Percentiles rank a stretch among this genome's conserved stretches.
Conservation (phyloP, 2,329 filamentous ascomycete genomes). For the Parafenestella ontariensis region DNA sequence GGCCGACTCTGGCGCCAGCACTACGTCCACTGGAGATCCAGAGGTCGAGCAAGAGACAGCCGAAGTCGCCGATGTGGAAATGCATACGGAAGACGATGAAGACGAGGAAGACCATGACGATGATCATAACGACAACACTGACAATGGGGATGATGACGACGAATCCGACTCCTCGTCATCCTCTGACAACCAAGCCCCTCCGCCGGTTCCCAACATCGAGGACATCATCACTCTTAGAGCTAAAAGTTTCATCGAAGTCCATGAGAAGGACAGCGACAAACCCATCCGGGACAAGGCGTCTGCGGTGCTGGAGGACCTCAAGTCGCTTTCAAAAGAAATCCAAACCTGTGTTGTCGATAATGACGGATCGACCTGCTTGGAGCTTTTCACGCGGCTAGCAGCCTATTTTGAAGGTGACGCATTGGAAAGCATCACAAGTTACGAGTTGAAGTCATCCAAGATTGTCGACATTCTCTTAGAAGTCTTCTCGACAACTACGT, state of each 20-base stretch:
- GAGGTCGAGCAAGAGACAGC: conserved; percentile 55
- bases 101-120: conserved; percentile 63
- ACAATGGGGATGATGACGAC: conserved; percentile 67
- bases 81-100: conserved; percentile 58
- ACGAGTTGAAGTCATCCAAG: conserved; percentile 88
- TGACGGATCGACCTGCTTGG: conserved; percentile 59
- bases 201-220: conserved; percentile 61
- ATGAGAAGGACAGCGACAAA: conserved; percentile 79
- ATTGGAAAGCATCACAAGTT: conserved; percentile 91
- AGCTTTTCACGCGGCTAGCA: conserved; percentile 77
- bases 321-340: conserved; percentile 74
- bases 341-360: conserved; percentile 69
- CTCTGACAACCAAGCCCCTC: conserved; percentile 34
- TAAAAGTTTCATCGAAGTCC: conserved; percentile 80
- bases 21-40: conserved; percentile 32
- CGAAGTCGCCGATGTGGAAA: conserved; percentile 61
- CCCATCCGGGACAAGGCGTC: conserved; percentile 79
- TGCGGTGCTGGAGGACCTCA: conserved; percentile 76
- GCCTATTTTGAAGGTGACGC: conserved; percentile 88
- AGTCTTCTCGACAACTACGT: conserved; percentile 77
- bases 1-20: conserved; percentile 32
- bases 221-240: conserved; percentile 78
- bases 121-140: conserved; percentile 64
- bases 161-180: conserved; percentile 71
- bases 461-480: conserved; percentile 84